A percentile compares a stretch with the other conserved stretches of the same genome.
Conservation (phyloP, 371 early-diverging fungal genomes). For the Entomophthora muscae region DNA sequence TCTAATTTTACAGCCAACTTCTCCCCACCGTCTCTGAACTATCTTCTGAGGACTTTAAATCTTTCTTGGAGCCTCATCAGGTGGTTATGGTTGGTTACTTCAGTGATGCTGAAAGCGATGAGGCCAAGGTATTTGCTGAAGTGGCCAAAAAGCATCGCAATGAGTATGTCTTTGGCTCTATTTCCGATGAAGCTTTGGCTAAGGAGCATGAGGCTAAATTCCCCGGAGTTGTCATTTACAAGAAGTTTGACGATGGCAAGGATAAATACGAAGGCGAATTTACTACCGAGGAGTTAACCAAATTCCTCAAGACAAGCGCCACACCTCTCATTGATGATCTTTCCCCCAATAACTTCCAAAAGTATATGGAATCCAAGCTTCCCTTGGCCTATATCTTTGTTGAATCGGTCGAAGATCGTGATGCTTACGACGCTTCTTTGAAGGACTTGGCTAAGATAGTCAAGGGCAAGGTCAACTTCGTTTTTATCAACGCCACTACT, state of each 20-base stretch:
- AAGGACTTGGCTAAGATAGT: slow-evolving; percentile 59
- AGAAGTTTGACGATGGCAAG: slow-evolving; percentile 78
- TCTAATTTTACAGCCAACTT: slow-evolving; percentile 28
- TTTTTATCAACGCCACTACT: slow-evolving; percentile 69
- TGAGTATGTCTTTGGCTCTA: slow-evolving; percentile 58
- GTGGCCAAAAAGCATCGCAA: slow-evolving; percentile 65
- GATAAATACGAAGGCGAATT: slow-evolving; percentile 34
- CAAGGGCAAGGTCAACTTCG: slow-evolving; percentile 77
- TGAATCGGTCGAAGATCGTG: slow-evolving; percentile 35
- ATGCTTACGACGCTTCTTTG: slow-evolving; percentile 24
- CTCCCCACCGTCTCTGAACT: slow-evolving; percentile 61
- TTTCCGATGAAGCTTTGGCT: slow-evolving; percentile 24
- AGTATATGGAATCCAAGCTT: slow-evolving; percentile 61
- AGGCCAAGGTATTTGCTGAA: slow-evolving; percentile 33
- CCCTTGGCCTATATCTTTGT: slow-evolving; percentile 82
- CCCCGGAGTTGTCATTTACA: slow-evolving; percentile 63
- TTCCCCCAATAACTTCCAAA: slow-evolving; percentile 63
- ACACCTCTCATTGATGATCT: slow-evolving; percentile 81
- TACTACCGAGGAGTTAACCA: slow-evolving; percentile 26
- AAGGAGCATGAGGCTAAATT: slow-evolving; percentile 26
- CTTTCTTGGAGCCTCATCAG: slow-evolving; percentile 59
- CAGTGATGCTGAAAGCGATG: slow-evolving; percentile 26
- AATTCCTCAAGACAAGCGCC: slow-evolving; percentile 54
- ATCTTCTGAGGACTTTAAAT: slow-evolving; percentile 36
- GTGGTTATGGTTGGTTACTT: slow-evolving; percentile 77